Evolutionary conservation across 306 rosid genomes (phyloP).

Genomic region (Trifolium fragiferum): DNA sequence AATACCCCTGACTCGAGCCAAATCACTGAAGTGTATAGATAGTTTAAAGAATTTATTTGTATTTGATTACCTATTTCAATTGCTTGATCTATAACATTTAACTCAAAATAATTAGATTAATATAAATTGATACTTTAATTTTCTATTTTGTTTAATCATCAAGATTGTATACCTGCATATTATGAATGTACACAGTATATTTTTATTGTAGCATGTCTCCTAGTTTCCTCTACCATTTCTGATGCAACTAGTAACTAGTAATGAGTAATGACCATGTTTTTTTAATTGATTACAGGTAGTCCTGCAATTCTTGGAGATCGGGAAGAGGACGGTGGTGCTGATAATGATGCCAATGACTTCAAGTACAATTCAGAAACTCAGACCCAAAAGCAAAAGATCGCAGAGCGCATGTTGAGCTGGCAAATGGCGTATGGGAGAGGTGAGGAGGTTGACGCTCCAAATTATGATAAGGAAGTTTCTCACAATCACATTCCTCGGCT

Average conservation of each 20-base stretch:
- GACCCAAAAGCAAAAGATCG: conserved; percentile 84
- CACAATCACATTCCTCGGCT: conserved; percentile 67
- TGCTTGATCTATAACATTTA: conserved; percentile 22
- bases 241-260: conserved; percentile 11
- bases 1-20: not conserved
- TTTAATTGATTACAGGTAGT: conserved; percentile 69
- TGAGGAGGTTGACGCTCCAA: conserved; percentile 73
- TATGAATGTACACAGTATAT: conserved; percentile 5
- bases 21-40: conserved; percentile 6
- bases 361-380: conserved; percentile 77
- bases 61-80: conserved; percentile 18
- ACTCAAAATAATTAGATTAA: conserved; percentile 21
- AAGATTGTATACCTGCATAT: conserved; percentile 11
- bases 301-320: conserved; percentile 83
- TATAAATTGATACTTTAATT: conserved; percentile 7
- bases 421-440: conserved; percentile 74
- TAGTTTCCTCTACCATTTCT: conserved; percentile 6
- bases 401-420: conserved; percentile 93
- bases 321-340: conserved; percentile 68
- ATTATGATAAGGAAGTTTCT: conserved; percentile 83
- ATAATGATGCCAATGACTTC: conserved; percentile 67
- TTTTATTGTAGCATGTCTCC: conserved; percentile 26
- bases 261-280: conserved; percentile 3
- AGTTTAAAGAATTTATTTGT: conserved; percentile 1
- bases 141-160: conserved; percentile 27